Conservation (phyloP, 495 filamentous ascomycete species). For the Hamigera avellanea region DNA sequence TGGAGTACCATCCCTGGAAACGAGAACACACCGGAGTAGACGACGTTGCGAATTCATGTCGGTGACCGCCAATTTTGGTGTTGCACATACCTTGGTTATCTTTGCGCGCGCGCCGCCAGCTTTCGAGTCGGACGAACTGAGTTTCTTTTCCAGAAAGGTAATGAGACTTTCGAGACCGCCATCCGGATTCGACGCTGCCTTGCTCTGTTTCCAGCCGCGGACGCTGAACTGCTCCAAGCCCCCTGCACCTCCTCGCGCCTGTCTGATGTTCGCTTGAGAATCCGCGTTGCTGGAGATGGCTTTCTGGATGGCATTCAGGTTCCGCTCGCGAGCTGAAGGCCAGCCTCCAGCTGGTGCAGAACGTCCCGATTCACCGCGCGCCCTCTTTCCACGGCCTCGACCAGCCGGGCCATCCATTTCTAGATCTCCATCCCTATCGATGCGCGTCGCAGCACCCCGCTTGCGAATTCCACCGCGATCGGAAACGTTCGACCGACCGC, state of each 20-base stretch:
- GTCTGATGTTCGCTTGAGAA: constrained; percentile 30
- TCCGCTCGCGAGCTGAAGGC: constrained; percentile 16
- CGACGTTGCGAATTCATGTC: constrained; percentile 37
- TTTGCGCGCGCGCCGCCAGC: constrained; percentile 44
- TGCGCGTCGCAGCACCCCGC: constrained; percentile 37
- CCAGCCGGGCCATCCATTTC: constrained; percentile 52
- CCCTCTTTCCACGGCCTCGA: constrained; percentile 24
- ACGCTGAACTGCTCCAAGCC: constrained; percentile 39
- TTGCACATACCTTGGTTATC: constrained; percentile 77
- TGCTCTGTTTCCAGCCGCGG: constrained; percentile 65
- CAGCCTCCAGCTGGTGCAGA: constrained; percentile 10
- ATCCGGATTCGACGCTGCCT: constrained; percentile 54
- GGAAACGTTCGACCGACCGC: constrained; percentile 16
- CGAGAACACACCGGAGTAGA: constrained; percentile 42
- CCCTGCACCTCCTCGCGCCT: constrained; percentile 11
- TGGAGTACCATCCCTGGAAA: constrained; percentile 43
- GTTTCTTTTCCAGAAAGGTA: constrained; percentile 74
- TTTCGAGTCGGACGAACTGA: constrained; percentile 37
- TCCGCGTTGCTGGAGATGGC: constrained; percentile 26
- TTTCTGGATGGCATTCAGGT: constrained; percentile 27
- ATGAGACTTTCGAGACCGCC: constrained; percentile 61
- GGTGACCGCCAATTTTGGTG: constrained; percentile 36
- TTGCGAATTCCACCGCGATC: constrained; percentile 64
- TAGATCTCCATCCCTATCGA: constrained; percentile 75
- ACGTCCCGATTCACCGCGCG: constrained; percentile 26